These are phyloP conservation scores for Lachnellula hyalina DNA, from an alignment of 2,329 filamentous ascomycete species.

Conservation along the genomic window DNA sequence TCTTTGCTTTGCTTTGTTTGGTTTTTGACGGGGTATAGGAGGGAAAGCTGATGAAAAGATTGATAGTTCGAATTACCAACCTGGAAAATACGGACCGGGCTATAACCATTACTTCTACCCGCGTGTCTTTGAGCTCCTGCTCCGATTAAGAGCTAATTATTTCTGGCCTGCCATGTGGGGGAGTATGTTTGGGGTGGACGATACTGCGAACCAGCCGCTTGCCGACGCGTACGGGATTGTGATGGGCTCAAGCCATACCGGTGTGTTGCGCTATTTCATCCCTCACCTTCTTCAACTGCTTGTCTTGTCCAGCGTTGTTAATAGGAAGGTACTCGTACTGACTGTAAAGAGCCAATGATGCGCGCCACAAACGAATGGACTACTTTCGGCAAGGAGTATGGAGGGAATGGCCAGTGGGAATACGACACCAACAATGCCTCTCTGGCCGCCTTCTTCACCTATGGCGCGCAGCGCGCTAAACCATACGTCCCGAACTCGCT, in stretches of 20 bases:
- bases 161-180: conserved; percentile 71
- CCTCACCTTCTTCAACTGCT: neutral
- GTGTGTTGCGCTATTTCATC: neutral
- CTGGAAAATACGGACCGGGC: conserved; percentile 35
- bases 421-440: conserved; percentile 66
- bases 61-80: conserved; percentile 39
- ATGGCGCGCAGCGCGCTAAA: conserved; percentile 59
- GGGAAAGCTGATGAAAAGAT: neutral
- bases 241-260: conserved; percentile 63
- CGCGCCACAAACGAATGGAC: conserved; percentile 52
- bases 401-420: conserved; percentile 55
- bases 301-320: no score
- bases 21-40: neutral
- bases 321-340: no score
- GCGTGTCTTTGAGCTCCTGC: conserved; percentile 64
- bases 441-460: conserved; percentile 62
- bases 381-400: conserved; percentile 33
- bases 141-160: conserved; percentile 67
- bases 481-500: conserved; percentile 60
- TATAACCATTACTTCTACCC: conserved; percentile 61
- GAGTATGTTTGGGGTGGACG: conserved; percentile 67
- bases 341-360: conserved; percentile 59
- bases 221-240: conserved; percentile 71
- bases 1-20: neutral
- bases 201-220: conserved; percentile 60